Evolutionary conservation across 2,329 filamentous ascomycete species (phyloP), one percentile per base, ranked within the genome.

Genomic region (Penicillium oxalicum): DNA sequence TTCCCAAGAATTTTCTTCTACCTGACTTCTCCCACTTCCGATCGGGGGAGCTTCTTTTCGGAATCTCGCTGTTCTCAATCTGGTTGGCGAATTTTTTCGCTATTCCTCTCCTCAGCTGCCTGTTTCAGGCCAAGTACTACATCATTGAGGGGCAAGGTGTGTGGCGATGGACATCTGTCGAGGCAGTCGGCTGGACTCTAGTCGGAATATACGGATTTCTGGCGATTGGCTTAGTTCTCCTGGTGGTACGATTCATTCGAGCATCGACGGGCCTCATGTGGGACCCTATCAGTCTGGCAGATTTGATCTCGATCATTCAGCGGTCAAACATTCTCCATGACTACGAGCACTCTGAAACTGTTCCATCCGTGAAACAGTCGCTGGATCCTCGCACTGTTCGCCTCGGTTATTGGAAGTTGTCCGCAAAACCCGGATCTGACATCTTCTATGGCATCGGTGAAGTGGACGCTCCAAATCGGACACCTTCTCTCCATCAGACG

Each of bases 331-430:
- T 85, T 13, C 77, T 90, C 42, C 74, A 76, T 24, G 85, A 87
- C 60, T 95, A 90, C 66, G 76, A 79, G 9, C 81, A 81, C 3
- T 82, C 84, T 0, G 86, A 91, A 59, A 80, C 81, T 0, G 76
- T 82, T 38, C 60, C 62, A 3, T 56, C 65, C 4, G 67, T 70
- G 0, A 52, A 58, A 75, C 53, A 75, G 80, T 38, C 73, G 70
- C 43, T 78, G 74, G 60, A 80, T 76, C 52, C 67, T 12, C 80
- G 81, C 54, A 73, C 78, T 4, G 83, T 91, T 58, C 78, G 86
- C 39, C 77, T 96, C n/a, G 89, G 91, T 5, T 94, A 94, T 68
- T 96, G 91, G 88, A 81, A 80, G 50, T 82, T 83, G 26, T 82
- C 83, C 13, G 82, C 82, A 47, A 76, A 77, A 52, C 77, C 79